Evolutionary conservation across 495 filamentous ascomycete genomes (phyloP), one percentile per base, ranked within the genome.

Genomic region (Aspergillus homomorphus): DNA sequence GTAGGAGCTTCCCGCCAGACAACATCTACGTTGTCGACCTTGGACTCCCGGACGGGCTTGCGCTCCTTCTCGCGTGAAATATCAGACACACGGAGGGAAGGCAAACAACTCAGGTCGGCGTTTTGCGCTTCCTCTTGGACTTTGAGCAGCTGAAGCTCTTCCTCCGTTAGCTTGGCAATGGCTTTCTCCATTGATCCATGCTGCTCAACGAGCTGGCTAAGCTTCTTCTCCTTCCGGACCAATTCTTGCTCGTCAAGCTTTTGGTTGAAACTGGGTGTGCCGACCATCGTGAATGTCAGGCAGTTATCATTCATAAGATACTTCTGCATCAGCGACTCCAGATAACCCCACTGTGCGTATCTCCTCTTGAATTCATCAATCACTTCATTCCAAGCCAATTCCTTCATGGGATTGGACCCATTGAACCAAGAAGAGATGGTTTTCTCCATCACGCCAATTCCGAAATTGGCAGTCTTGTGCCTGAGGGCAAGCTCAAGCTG

Each of bases 381-480:
- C 2, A 88, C 91, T 42, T 92, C 87, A 65, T 96, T 89, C 91
- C 91, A 97, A 5, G 89, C 87, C 53, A 98, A 75, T 21, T 89
- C 84, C 57, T 94, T 85, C 71, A 98, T 92, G 10, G 94, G 95
- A 70, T 97, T 90, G 14, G 90, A 82, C 15, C 94, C 94, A 56
- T 94, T 94, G 71, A 98, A 96, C 94, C 94, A 98, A 24, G 86
- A 85, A 3, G 90, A 87, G 54, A 94, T 89, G 54, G 96, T 78
- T 46, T 91, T 82, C 62, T 96, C 89, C 78, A 97, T 88, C 2
- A 98, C 74, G 45, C 85, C 85, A 82, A 98, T 89, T 21, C 94
- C 94, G 66, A 98, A 98, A 62, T 89, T 89, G 33, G 94, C 89
- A 1, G 90, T 96, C 73, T 97, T 97, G 73, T 98, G 93, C 66